Evolutionary conservation across 345 rosid species (phyloP).

Genomic region (Eucalyptus tenuipes): DNA sequence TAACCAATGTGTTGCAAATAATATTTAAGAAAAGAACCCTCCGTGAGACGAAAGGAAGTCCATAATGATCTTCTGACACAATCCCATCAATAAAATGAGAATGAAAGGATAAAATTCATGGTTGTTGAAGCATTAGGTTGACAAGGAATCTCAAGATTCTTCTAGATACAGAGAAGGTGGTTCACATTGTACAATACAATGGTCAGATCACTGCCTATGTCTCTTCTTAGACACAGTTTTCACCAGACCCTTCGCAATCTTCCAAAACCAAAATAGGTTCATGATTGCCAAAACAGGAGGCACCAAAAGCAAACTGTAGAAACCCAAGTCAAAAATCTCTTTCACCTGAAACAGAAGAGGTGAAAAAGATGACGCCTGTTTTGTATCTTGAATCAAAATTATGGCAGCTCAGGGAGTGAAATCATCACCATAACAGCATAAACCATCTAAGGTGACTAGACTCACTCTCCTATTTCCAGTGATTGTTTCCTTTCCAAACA

Average conservation of each 20-base stretch:
- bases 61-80: not conserved
- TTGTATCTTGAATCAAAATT: not conserved
- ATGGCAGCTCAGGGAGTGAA: not conserved
- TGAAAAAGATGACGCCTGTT: not conserved
- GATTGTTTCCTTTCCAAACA: not conserved
- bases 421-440: not conserved
- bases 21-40: not conserved
- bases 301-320: slow-evolving; percentile 50
- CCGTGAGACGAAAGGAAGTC: not conserved
- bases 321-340: slow-evolving; percentile 54
- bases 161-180: not conserved
- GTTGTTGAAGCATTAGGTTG: not conserved
- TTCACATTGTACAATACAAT: not conserved
- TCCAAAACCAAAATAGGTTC: slow-evolving; percentile 78
- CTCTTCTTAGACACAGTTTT: slow-evolving; percentile 53
- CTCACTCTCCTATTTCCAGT: not conserved
- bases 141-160: not conserved
- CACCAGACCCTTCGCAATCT: slow-evolving; percentile 60
- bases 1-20: not conserved
- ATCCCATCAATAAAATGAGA: not conserved
- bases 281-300: slow-evolving; percentile 30
- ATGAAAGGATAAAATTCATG: not conserved
- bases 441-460: not conserved
- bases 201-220: slow-evolving; percentile 23
- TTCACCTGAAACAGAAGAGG: slow-evolving; percentile 33